These are phyloP conservation scores for Coemansia sp. DNA, from an alignment of 192 early-diverging fungal species.

Conservation along the genomic window DNA sequence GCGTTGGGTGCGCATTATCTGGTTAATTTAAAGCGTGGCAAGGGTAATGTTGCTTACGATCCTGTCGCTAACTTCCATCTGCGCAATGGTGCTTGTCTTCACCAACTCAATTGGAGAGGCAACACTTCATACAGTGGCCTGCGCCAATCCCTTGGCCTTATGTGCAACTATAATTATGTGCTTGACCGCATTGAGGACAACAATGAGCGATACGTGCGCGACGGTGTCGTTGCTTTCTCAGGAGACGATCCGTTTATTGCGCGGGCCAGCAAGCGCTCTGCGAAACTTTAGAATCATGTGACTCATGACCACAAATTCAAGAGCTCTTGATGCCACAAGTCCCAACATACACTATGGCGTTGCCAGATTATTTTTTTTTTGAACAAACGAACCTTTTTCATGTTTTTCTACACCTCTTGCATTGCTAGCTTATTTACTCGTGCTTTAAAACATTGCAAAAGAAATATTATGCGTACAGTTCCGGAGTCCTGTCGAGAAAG, in stretches of 20 bases:
- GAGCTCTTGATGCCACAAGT: background rate
- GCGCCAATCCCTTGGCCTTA: conserved; percentile 84
- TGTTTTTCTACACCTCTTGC: background rate
- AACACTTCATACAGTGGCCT: conserved; percentile 81
- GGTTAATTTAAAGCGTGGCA: conserved; percentile 31
- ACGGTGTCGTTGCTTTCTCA: conserved; percentile 62
- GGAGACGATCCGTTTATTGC: conserved; percentile 37
- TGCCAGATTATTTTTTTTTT: no score
- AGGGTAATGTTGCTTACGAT: conserved; percentile 65
- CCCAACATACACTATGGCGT: no score
- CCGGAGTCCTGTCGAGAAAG: conserved; percentile 32
- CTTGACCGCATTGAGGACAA: conserved; percentile 75
- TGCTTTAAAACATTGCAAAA: background rate
- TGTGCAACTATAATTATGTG: conserved; percentile 93
- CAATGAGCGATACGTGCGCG: conserved; percentile 68
- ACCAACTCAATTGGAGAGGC: conserved; percentile 86
- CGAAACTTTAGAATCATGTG: conserved; percentile 20
- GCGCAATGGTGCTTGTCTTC: conserved; percentile 88
- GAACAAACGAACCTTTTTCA: background rate
- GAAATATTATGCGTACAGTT: background rate
- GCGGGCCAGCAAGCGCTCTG: conserved; percentile 1
- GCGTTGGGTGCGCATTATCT: conserved; percentile 49
- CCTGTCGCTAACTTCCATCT: conserved; percentile 96
- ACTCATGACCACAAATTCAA: conserved; percentile 10
- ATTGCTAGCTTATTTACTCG: background rate